Evolutionary conservation across 768 basidiomycete genomes (phyloP), one percentile per base, ranked within the genome.

Genomic region (Naganishia onofrii): DNA sequence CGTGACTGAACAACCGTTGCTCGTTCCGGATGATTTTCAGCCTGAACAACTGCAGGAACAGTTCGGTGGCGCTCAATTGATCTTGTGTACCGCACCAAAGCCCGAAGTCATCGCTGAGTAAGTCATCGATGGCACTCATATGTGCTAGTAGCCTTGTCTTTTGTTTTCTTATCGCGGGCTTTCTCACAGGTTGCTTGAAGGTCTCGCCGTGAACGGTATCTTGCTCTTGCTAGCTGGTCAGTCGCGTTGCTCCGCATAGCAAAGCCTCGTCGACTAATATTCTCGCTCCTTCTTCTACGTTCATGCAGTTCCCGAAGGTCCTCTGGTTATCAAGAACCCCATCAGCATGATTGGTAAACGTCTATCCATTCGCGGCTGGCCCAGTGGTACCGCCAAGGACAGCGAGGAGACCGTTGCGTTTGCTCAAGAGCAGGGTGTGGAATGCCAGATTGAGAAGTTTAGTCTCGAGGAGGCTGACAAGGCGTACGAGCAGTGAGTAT

Each of bases 41-140:
- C 80, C 76, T 34, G 79, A 77, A 53, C 77, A 71, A 28, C 77
- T 83, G 19, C 71, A 80, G 70, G 75, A 81, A 70, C 21, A 63
- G 38, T 71, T 83, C 23, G 82, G 83, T 9, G 83, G 84, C 19
- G 83, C 83, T 9, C 81, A 81, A 63, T 74, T 83, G 44, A 80
- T 83, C 65, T 72, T 82, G 66, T 77, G 75, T 70, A 81, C 81
- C 38, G 81, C 79, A n/a, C 80, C 80, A 21, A 23, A 34, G 19
- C 31, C 67, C 5, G 70, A 73, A 15, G 58, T 71, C 48, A 73
- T 71, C 68, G 46, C 64, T 34, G 54, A 64, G 57, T 68, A 29
- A 68, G 53, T 68, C n/a, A 38, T 10, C 19, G 34, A 31, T n/a
- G n/a, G n/a, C n/a, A n/a, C n/a, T n/a, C n/a, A n/a, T n/a, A n/a